Evolutionary conservation across 305 asterid genomes (phyloP), one percentile per base, ranked within the genome.

Genomic region (Nicotiana rustica): DNA sequence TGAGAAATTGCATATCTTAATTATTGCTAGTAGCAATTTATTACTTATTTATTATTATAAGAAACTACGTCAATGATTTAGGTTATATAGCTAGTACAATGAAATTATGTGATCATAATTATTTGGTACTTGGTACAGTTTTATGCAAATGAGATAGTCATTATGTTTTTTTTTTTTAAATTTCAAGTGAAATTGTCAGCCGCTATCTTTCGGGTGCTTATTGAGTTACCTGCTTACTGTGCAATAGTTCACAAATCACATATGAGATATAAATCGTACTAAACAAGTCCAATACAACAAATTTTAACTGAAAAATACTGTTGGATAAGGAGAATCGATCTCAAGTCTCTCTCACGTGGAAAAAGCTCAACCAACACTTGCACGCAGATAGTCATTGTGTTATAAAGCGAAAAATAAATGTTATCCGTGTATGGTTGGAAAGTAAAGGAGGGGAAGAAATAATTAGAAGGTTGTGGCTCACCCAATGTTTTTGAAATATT

Each of bases 71-170:
- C 10, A 7, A 60, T 60, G 12, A 0, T 61, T 18, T 61, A 19
- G 67, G 67, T 61, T 7, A 10, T 7, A 10, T 61, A 21, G 68
- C 69, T 19, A 70, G 15, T 70, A 41, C 36, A 10, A 70, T 12
- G 36, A 5, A 44, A 33, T 70, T 19, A 44, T 41, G 10, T 70
- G 78, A 44, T 1, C 18, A 56, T 17, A 56, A 1, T 5, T 25
- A 25, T 12, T 21, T 33, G 6, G 19, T 18, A 19, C 2, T 44
- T 41, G 19, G 52, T 67, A 68, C 73, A 67, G 9, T 44, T 41
- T 70, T 70, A 29, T 70, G 36, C 10, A 70, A 18, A 41, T 19
- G 36, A 70, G 60, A 70, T 38, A 25, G 59, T 44, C 59, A 70
- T 10, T 41, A 41, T 0, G 78, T 12, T 21, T 31, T 31, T 31